A percentile compares a stretch with the other conserved stretches of the same genome.
Conservation (phyloP, 2,329 filamentous ascomycete species). For the Colletotrichum sp. region DNA sequence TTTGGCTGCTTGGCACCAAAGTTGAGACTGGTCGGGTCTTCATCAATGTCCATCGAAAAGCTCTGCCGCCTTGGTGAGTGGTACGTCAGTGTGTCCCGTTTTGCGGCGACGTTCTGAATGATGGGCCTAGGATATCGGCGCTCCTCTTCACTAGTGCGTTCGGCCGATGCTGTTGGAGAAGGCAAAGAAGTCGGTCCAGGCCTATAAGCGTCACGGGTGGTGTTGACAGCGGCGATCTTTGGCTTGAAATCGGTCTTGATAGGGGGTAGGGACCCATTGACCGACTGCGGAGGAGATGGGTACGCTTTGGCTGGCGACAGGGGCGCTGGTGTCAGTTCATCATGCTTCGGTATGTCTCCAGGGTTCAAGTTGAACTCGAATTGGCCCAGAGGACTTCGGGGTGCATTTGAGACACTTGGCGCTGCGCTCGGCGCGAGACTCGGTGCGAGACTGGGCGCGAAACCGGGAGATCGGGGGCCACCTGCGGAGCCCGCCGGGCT, state of each 20-base stretch:
- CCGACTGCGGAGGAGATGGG: conserved; percentile 40
- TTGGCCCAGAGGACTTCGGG: conserved; percentile 45
- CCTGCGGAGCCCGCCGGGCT: conserved; percentile 21
- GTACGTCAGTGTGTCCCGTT: conserved; percentile 55
- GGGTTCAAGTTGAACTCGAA: conserved; percentile 39
- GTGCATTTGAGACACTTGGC: conserved; percentile 26
- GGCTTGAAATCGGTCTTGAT: conserved; percentile 22
- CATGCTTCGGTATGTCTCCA: neutral
- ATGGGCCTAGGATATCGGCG: conserved; percentile 40
- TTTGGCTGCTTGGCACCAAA: neutral
- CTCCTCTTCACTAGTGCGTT: conserved; percentile 44
- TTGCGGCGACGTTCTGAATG: conserved; percentile 53
- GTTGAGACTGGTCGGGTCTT: neutral
- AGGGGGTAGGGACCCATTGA: conserved; percentile 27
- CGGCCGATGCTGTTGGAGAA: conserved; percentile 45
- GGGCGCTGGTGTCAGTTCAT: conserved; percentile 15
- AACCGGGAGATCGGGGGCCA: conserved; percentile 23
- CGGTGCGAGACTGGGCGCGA: neutral
- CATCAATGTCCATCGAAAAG: conserved; percentile 53
- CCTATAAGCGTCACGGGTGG: conserved; percentile 31
- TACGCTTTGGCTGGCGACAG: conserved; percentile 17
- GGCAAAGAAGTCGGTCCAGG: conserved; percentile 39
- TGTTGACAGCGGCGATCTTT: neutral
- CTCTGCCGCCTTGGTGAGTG: conserved; percentile 50
- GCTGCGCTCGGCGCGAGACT: neutral